Percentiles rank a stretch among this genome's conserved stretches.
Conservation (phyloP, 306 rosid species). For the Inga laurina region DNA sequence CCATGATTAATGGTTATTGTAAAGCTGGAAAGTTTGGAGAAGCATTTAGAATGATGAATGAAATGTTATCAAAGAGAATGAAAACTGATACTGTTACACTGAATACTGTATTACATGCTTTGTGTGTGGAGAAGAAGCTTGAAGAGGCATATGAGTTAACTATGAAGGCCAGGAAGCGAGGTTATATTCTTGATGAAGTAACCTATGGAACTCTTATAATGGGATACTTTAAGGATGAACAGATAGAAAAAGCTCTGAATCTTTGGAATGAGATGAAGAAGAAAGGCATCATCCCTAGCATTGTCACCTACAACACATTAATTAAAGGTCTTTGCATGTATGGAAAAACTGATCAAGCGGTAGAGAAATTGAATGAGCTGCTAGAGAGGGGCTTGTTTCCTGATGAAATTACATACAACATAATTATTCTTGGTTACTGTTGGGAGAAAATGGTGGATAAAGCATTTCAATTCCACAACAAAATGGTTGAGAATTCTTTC, state of each 20-base stretch:
- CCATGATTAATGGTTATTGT: conserved; percentile 69
- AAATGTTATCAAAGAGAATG: conserved; percentile 71
- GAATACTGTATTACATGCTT: conserved; percentile 59
- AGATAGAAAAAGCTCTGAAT: conserved; percentile 54
- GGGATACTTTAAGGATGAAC: conserved; percentile 74
- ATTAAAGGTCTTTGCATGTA: conserved; percentile 72
- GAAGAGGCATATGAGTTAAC: conserved; percentile 63
- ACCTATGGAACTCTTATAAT: conserved; percentile 82
- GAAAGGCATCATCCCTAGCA: conserved; percentile 63
- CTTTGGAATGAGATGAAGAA: conserved; percentile 85
- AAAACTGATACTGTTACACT: conserved; percentile 64
- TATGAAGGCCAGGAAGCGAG: conserved; percentile 56
- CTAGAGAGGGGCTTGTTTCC: conserved; percentile 68
- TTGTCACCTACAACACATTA: conserved; percentile 68
- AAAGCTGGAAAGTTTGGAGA: conserved; percentile 71
- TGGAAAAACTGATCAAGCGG: conserved; percentile 70
- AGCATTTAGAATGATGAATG: conserved; percentile 71
- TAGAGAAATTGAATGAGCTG: conserved; percentile 75
- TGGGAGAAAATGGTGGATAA: conserved; percentile 72
- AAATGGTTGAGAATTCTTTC: conserved; percentile 66
- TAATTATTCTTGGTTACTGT: conserved; percentile 79
- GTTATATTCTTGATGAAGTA: conserved; percentile 82
- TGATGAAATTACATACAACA: conserved; percentile 72
- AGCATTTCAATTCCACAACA: conserved; percentile 83
- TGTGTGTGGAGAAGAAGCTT: conserved; percentile 68